phyloP scores from a whole-genome alignment of 2,329 filamentous ascomycete genomes.

The Venturiaceae sp. region DNA sequence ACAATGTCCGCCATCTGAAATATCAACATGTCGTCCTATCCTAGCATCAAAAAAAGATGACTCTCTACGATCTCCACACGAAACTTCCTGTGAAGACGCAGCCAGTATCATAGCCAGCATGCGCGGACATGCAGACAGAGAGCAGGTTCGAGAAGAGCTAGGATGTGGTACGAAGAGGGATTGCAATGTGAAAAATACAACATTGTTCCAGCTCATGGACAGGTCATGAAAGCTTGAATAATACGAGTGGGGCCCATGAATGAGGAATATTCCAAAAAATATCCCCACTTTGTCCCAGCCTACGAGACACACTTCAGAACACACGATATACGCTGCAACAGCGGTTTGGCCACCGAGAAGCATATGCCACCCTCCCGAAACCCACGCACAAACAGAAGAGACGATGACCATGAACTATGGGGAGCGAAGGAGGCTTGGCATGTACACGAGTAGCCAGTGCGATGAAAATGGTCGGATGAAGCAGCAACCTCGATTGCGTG shows the following conservation, averaged over 20 bases:
- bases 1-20: neutral
- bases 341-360: neutral
- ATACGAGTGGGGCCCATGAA: neutral
- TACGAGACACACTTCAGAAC: neutral
- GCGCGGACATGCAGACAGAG: conserved; percentile 4
- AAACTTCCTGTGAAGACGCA: conserved; percentile 6
- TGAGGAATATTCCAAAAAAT: neutral
- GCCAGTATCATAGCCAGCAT: conserved; percentile 7
- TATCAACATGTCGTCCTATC: neutral
- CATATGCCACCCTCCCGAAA: neutral
- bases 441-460: too few relatives aligned
- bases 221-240: neutral
- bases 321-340: neutral
- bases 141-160: conserved; percentile 4
- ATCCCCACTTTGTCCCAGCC: neutral
- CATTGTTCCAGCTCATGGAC: conserved; percentile 7
- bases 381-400: neutral
- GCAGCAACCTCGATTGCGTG: too few relatives aligned
- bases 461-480: too few relatives aligned
- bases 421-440: neutral
- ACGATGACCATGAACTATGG: neutral
- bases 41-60: neutral
- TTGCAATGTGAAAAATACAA: conserved; percentile 5
- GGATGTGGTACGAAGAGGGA: neutral
- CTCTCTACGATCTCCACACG: neutral